Base-by-base conservation (phyloP, 2,329 filamentous ascomycete genomes). In the Geosmithia putterillii region DNA sequence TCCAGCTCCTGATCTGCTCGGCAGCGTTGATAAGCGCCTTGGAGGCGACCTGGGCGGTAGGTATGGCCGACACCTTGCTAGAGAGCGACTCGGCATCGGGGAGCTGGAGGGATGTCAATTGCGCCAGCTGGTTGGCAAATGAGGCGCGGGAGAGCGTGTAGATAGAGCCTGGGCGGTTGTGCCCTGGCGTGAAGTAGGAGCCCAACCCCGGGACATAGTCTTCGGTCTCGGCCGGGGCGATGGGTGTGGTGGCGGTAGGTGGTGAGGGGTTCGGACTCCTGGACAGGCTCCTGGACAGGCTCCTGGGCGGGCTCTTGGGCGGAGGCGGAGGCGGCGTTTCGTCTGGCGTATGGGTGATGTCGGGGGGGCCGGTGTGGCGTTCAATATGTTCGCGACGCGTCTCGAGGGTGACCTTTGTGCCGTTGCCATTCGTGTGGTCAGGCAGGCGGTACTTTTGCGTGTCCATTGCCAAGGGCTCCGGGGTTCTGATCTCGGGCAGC, bases 1-100 rank as follows among this genome's bases (percentile, higher is more conserved):
- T 95, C 92, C 92, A 98, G 54, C 83, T 82, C 49, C 83, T 76
- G 51, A 98, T 96, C 61, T 96, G 89, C 48, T 94, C 86, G 4
- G 89, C 87, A 10, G 90, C 87, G 51, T 86, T 84, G 50, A 86
- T 83, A 44, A 96, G 72, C 1, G 88, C 87, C 47, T 79, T 83
- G 9, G 87, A 79, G 21, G 90, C 92, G n/a, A 81, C 76, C 46
- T 85, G 80, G 3, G 89, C 87, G 0, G 85, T 92, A 9, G 87
- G 79, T 40, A 96, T 92, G 15, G 86, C 81, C 8, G 81, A 78
- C 41, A 98, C 88, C 55, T 83, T 86, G 49, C 80, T 83, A 22
- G 87, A 86, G 19, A 98, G 71, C 0, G 86, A 82, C 38, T 82
- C 80, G 42, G 90, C 86, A 59, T 94, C 83, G 1, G 92, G 92